Evolutionary conservation across 1,284 basidiomycete genomes (phyloP), one percentile per base, ranked within the genome.

Genomic region (Sanghuangporus sanghuang): DNA sequence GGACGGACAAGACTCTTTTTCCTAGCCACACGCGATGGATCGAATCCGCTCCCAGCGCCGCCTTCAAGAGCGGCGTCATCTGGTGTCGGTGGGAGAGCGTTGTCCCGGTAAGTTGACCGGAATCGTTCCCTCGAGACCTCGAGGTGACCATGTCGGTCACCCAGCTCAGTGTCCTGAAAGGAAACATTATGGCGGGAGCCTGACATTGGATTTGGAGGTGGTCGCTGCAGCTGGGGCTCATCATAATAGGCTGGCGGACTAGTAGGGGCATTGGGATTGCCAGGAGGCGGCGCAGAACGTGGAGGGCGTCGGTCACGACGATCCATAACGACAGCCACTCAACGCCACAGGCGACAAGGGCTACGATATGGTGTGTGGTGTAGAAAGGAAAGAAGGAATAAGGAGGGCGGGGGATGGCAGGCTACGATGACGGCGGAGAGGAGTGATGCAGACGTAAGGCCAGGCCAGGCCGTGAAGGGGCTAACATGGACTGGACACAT

Each of bases 1-100:
- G 97, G 96, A 63, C 86, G 82, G 61, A 98, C 93, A 55, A 99
- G 84, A 72, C 90, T 94, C 84, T 96, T 96, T 82, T 98, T 98
- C 72, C 96, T 78, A 63, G 79, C 77, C 53, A 92, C 75, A 73
- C 79, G 67, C 76, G 79, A 71, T 2, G 49, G 58, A 70, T 78
- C 69, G 68, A 68, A 64, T 49, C 63, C 61, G 16, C 64, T 58
- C 8, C 73, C 73, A 68, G 87, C 77, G 23, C 79, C 81, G 42
- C 75, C 78, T 35, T 73, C 73, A 67, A 88, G 87, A 42, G 78
- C 12, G 27, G 64, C 72, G 70, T 89, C 87, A 59, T 71, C 75
- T 23, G 73, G 74, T 14, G 73, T 74, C 32, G 79, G 76, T 23
- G 79, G 73, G 57, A 81, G 77, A 9, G 64, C 62, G 62, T 83